Percentiles rank a stretch among this genome's conserved stretches.
These are phyloP conservation scores for Phytophthora colocasiae DNA, from an alignment of 352 stramenopile genomes.

Conservation along the genomic window DNA sequence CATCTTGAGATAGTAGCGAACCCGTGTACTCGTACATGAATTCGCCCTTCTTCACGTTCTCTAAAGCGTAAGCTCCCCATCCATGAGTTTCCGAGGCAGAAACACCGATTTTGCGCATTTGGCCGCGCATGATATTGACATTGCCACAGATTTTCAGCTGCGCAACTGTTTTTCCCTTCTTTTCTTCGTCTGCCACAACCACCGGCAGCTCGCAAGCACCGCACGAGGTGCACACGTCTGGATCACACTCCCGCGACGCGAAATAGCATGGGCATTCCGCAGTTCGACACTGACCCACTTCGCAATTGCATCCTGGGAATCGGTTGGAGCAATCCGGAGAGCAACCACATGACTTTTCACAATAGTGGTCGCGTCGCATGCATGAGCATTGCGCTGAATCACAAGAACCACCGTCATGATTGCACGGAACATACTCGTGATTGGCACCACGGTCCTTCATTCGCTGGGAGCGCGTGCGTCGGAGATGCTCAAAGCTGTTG, in stretches of 20 bases:
- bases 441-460: conserved; percentile 86
- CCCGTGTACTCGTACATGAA: conserved; percentile 92
- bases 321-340: conserved; percentile 75
- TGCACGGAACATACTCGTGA: conserved; percentile 76
- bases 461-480: conserved; percentile 72
- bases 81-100: conserved; percentile 72
- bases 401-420: conserved; percentile 61
- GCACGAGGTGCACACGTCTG: conserved; percentile 71
- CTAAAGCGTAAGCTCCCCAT: conserved; percentile 74
- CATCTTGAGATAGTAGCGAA: conserved; percentile 91
- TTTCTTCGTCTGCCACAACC: conserved; percentile 44
- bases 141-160: conserved; percentile 70
- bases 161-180: conserved; percentile 31
- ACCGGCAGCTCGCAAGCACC: conserved; percentile 71
- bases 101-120: conserved; percentile 60
- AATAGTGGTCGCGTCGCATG: conserved; percentile 87
- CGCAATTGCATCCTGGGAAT: conserved; percentile 77
- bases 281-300: conserved; percentile 61
- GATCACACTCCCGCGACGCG: conserved; percentile 73
- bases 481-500: conserved; percentile 75
- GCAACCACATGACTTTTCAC: conserved; percentile 73
- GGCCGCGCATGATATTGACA: conserved; percentile 71
- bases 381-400: conserved; percentile 75
- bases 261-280: conserved; percentile 76
- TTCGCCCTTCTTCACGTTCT: conserved; percentile 60